Evolutionary conservation across 768 basidiomycete genomes (phyloP).

Genomic region (Leccinum sublutescens): DNA sequence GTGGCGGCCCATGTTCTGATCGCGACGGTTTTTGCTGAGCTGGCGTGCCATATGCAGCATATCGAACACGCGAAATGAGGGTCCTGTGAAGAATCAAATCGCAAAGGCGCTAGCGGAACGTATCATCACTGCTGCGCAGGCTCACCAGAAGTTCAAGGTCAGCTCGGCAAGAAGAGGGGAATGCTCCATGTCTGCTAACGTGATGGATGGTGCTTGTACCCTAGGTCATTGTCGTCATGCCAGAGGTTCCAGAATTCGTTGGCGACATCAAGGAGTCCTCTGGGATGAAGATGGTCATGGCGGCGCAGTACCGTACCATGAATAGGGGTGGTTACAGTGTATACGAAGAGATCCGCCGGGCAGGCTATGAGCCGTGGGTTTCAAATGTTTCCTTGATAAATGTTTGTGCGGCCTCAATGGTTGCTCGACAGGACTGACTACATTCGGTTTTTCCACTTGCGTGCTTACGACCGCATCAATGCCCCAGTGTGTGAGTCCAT

Average conservation of each 20-base stretch:
- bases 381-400: neutral
- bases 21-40: constrained; percentile 3
- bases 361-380: constrained; percentile 75
- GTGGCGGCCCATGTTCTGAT: constrained; percentile 25
- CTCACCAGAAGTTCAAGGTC: constrained; percentile 77
- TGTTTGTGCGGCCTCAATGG: neutral
- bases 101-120: constrained; percentile 80
- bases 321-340: constrained; percentile 87
- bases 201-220: neutral
- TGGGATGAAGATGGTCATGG: constrained; percentile 80
- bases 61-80: constrained; percentile 62
- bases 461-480: constrained; percentile 89
- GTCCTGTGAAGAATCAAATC: constrained; percentile 78
- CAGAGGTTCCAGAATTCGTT: constrained; percentile 89
- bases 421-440: constrained; percentile 59
- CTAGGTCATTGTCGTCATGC: constrained; percentile 83
- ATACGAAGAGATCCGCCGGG: constrained; percentile 76
- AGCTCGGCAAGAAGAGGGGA: neutral
- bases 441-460: constrained; percentile 90
- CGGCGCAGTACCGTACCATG: constrained; percentile 83
- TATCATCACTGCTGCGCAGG: constrained; percentile 74
- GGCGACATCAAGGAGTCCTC: constrained; percentile 71
- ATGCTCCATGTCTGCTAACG: neutral
- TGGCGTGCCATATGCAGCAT: constrained; percentile 49
- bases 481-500: constrained; percentile 55